Evolutionary conservation across 495 filamentous ascomycete species (phyloP), one percentile per base, ranked within the genome.

Genomic region (Letharia lupina): DNA sequence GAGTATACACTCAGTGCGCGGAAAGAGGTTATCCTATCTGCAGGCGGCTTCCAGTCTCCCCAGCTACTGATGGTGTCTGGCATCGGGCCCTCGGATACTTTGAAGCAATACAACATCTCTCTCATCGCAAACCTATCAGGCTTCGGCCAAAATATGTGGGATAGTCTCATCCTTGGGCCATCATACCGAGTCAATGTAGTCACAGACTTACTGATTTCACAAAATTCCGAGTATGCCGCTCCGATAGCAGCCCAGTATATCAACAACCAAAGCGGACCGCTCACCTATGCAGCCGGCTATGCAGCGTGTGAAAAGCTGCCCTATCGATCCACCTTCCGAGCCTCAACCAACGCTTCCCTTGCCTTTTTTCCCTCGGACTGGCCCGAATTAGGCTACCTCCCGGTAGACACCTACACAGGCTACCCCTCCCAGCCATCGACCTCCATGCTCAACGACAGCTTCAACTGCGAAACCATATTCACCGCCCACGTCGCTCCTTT

Each of bases 41-140:
- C 80, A n/a, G 87, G 87, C 12, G 70, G 81, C 13, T 75, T 82
- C 28, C 78, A 81, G 18, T 80, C 86, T 0, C 84, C 87, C 8
- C 71, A 75, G 2, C 71, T 89, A 3, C 76, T 89, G 13, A 85
- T 89, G 69, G 77, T 85, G 0, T 89, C 87, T 0, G 86, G 87
- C 15, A 72, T 89, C 57, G 86, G 86, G 15, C 80, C 79, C 0
- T 64, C 62, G 40, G 66, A 61, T 6, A 72, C 68, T 6, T 66
- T 82, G 3, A 58, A 75, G 56, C 33, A 70, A 31, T 66, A 73
- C 20, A 69, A 68, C 33, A 80, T 82, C 28, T 69, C 73, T 9
- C 56, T 70, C 23, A 62, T 73, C 8, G 60, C 28, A 64, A 76
- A 82, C 47, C 69, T 80, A 2, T 75, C 79, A 0, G 81, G 81